Percentiles rank a stretch among this genome's conserved stretches.
Conservation (phyloP, 2,329 filamentous ascomycete species). For the Calonectria hongkongensis region DNA sequence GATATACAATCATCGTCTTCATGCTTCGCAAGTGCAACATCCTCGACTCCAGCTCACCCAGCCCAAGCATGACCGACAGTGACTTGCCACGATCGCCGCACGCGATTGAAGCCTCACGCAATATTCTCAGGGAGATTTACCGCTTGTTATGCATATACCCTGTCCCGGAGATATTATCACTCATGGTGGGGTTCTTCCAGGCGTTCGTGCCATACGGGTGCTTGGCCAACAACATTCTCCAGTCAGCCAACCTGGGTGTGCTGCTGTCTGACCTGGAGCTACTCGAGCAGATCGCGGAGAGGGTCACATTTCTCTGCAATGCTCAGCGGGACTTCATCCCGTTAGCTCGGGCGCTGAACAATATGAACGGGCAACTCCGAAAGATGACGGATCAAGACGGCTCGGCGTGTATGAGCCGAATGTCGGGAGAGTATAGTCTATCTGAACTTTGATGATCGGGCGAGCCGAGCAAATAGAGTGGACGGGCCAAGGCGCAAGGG, state of each 20-base stretch:
- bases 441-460: constrained; percentile 19
- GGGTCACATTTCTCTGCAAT: background rate
- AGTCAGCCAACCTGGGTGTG: background rate
- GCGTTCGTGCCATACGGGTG: constrained; percentile 33
- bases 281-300: constrained; percentile 11
- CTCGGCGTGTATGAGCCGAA: background rate
- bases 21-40: constrained; percentile 36
- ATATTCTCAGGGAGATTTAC: constrained; percentile 20
- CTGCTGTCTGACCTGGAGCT: constrained; percentile 24
- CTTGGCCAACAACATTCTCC: constrained; percentile 29
- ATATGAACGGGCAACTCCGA: constrained; percentile 17
- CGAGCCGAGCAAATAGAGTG: background rate
- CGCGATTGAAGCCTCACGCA: constrained; percentile 26
- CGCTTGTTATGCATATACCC: constrained; percentile 24
- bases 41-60: constrained; percentile 14
- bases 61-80: background rate
- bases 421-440: constrained; percentile 1
- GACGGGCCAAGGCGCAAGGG: background rate
- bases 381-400: constrained; percentile 17
- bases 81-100: constrained; percentile 17
- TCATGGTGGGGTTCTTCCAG: constrained; percentile 34
- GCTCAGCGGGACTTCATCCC: constrained; percentile 30
- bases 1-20: constrained; percentile 30
- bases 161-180: constrained; percentile 23
- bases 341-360: constrained; percentile 20